Evolutionary conservation across 768 basidiomycete species (phyloP).

Genomic region (Kwoniella sp.): DNA sequence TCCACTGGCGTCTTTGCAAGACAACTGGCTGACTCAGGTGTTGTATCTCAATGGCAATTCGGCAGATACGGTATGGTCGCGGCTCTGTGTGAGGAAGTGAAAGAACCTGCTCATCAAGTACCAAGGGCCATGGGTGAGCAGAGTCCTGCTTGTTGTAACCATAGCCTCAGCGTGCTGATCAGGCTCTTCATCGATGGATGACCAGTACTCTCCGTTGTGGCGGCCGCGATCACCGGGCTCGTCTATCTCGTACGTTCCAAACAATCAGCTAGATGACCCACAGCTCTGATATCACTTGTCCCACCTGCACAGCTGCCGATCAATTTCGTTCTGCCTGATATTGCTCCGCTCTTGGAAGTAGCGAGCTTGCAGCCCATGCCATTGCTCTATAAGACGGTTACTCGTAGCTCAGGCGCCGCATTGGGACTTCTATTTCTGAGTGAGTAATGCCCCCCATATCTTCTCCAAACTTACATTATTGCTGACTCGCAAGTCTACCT

Average conservation of each 20-base stretch:
- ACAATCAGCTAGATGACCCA: not conserved
- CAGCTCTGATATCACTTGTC: no score
- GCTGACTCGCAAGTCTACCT: not conserved
- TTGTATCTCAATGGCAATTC: not conserved
- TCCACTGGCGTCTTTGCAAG: no score
- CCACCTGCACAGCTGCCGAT: conserved; percentile 62
- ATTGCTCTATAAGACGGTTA: conserved; percentile 65
- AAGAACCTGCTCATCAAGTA: conserved; percentile 63
- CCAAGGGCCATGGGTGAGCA: conserved; percentile 64
- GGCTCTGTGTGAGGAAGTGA: conserved; percentile 71
- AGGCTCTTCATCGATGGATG: no score
- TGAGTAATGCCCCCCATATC: not conserved
- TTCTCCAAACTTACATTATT: no score
- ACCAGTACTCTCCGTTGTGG: conserved; percentile 48
- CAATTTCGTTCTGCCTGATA: conserved; percentile 67
- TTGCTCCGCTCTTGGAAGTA: conserved; percentile 63
- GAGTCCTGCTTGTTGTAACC: conserved; percentile 29
- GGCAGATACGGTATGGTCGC: conserved; percentile 65
- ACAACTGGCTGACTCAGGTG: no score
- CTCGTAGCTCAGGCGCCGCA: conserved; percentile 66
- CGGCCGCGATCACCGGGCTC: conserved; percentile 45
- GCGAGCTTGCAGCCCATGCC: conserved; percentile 68
- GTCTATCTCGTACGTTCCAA: conserved; percentile 40
- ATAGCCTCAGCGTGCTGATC: no score
- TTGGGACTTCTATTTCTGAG: conserved; percentile 64